phyloP scores from a whole-genome alignment of 257 asterid species.

The Ehretia macrophylla region DNA sequence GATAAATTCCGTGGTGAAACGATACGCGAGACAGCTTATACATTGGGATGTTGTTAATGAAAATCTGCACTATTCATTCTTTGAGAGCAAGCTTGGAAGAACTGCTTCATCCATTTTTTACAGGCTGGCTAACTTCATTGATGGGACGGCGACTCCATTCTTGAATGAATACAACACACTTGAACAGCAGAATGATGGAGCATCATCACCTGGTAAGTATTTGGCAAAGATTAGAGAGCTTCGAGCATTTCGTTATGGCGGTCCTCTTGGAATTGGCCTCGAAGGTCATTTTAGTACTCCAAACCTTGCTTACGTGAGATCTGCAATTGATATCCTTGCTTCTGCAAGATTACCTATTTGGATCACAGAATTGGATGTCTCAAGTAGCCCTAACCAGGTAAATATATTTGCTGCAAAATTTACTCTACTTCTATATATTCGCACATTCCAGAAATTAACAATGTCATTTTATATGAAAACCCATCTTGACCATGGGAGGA shows the following conservation, averaged over 20 bases:
- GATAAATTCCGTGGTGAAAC: constrained; percentile 26
- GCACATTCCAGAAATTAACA: too few relatives aligned
- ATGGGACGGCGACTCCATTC: constrained; percentile 35
- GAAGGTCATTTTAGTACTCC: constrained; percentile 25
- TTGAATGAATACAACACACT: constrained; percentile 63
- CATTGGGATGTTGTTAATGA: constrained; percentile 33
- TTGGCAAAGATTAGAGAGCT: constrained; percentile 39
- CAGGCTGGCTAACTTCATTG: constrained; percentile 28
- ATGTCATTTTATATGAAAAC: too few relatives aligned
- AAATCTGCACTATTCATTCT: constrained; percentile 29
- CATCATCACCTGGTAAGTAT: constrained; percentile 39
- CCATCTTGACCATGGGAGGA: too few relatives aligned
- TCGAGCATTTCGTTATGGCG: constrained; percentile 25
- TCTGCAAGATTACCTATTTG: constrained; percentile 33
- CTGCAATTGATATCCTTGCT: constrained; percentile 30
- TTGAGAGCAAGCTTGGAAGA: constrained; percentile 36
- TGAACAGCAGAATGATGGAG: constrained; percentile 36
- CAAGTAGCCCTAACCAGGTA: constrained; percentile 19
- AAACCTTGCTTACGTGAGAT: constrained; percentile 15
- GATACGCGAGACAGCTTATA: constrained; percentile 27
- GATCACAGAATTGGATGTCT: constrained; percentile 35
- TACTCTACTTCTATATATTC: too few relatives aligned
- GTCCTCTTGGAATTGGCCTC: constrained; percentile 37
- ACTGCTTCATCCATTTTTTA: constrained; percentile 24
- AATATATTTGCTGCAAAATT: not conserved